Percentiles rank a stretch among this genome's conserved stretches.
Evolutionary conservation across 169 alveolate species (phyloP).

Genomic region (Ichthyophthirius multifiliis): DNA sequence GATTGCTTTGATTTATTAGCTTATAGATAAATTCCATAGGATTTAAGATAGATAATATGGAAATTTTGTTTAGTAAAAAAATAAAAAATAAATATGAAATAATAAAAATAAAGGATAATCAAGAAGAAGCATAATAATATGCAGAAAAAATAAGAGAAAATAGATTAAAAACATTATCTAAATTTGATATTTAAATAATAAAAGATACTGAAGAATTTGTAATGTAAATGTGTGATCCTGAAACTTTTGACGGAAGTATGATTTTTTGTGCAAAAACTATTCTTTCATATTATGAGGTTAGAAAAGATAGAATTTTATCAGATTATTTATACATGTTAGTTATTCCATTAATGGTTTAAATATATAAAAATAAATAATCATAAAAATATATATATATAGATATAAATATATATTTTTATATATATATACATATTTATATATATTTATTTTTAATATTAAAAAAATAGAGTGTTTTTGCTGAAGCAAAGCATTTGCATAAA

Average conservation of each 20-base stretch:
- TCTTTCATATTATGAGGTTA: constrained; percentile 29
- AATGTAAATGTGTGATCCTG: constrained; percentile 19
- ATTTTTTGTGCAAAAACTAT: constrained; percentile 41
- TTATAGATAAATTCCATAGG: constrained; percentile 27
- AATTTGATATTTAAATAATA: constrained; percentile 38
- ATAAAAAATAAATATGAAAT: not conserved
- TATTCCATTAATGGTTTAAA: constrained; percentile 23
- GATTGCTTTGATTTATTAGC: constrained; percentile 37
- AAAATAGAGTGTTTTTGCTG: constrained; percentile 15
- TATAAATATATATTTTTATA: not conserved
- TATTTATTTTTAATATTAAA: not conserved
- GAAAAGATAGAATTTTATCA: constrained; percentile 40
- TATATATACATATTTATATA: not conserved
- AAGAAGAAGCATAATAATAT: constrained; percentile 29
- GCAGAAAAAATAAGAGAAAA: constrained; percentile 10
- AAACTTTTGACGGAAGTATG: constrained; percentile 43
- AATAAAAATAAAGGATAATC: not conserved
- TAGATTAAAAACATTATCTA: constrained; percentile 32
- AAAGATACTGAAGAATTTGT: constrained; percentile 38
- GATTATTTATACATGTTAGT: constrained; percentile 35
- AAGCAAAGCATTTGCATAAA: constrained; percentile 24
- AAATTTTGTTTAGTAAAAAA: constrained; percentile 22
- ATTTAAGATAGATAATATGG: constrained; percentile 37
- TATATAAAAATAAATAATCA: not conserved
- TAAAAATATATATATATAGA: no score